Base-by-base conservation (phyloP, 352 stramenopile species). In the Phytophthora lateralis region DNA sequence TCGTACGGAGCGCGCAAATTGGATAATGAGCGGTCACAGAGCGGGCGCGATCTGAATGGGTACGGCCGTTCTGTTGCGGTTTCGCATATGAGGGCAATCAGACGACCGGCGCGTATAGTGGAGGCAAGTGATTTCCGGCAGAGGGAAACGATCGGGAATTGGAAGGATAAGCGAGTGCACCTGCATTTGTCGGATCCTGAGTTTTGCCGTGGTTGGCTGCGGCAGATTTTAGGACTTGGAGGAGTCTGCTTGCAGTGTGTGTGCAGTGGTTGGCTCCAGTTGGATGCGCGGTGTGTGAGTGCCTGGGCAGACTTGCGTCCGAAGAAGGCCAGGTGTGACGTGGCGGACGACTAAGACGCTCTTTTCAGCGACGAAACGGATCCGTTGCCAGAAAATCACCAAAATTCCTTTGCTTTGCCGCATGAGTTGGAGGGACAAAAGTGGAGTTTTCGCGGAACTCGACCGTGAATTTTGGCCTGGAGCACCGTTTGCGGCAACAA, bases 61-160 rank as follows among this genome's bases (percentile, higher is more conserved):
- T 41, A 15, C 26, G 26, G 26, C 26, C 26, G 26, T 30, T 24
- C 41, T 48, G 59, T 72, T 66, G 52, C 54, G 60, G 9, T 74
- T 65, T 60, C 61, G 64, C 55, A 71, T 46, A 72, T 35, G 21
- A 45, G n/a, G 15, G 32, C 61, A 51, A 75, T 55, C 47, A 37
- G 55, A 71, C 66, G 61, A 68, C 54, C 26, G 21, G 17, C 29
- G 48, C 24, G 24, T 15, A 59, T 53, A 66, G 14, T 68, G 17
- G 43, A 30, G 5, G 0, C 27, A 48, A 61, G 62, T 60, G 41
- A 45, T 48, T 56, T 46, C 29, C 60, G 57, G 45, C 52, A 64
- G 64, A 72, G 58, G 64, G 34, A 35, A 17, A 38, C n/a, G 63
- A 64, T 63, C 51, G 52, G 47, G 42, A 65, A 60, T 49, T 53